Evolutionary conservation across 345 rosid species (phyloP).

Genomic region (Citrus reticulata): DNA sequence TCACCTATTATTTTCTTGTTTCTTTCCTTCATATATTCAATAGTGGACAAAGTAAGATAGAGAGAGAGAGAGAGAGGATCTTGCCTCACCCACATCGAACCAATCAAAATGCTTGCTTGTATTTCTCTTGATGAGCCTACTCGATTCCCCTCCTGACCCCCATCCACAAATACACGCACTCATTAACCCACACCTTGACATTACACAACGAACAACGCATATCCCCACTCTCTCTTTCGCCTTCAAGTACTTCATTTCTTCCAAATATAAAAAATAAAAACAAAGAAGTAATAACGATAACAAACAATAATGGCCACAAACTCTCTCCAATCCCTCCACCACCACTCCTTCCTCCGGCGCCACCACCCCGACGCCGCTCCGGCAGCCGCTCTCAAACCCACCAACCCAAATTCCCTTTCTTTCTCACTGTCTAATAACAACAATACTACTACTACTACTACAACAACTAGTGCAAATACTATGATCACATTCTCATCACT

Average conservation of each 20-base stretch:
- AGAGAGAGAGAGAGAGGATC: slow-evolving; percentile 27
- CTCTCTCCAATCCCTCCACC: slow-evolving; percentile 40
- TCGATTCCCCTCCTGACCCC: slow-evolving; percentile 13
- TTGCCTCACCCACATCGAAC: slow-evolving; percentile 52
- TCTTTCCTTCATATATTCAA: too few relatives aligned
- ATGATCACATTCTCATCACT: slow-evolving; percentile 15
- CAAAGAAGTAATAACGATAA: too few relatives aligned
- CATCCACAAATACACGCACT: slow-evolving; percentile 14
- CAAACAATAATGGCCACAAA: slow-evolving; percentile 35
- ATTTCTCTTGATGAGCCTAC: slow-evolving; percentile 31
- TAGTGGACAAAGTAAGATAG: background rate
- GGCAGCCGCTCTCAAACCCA: slow-evolving; percentile 27
- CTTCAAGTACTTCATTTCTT: background rate
- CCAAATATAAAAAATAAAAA: too few relatives aligned
- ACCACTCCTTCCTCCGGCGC: slow-evolving; percentile 27
- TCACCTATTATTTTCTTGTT: too few relatives aligned
- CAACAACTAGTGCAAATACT: slow-evolving; percentile 13
- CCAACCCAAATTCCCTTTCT: slow-evolving; percentile 17
- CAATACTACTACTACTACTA: slow-evolving; percentile 20
- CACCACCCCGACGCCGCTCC: background rate
- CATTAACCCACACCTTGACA: background rate
- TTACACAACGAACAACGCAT: background rate
- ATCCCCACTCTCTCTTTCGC: background rate
- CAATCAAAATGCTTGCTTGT: slow-evolving; percentile 57
- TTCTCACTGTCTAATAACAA: slow-evolving; percentile 24